phyloP scores from a whole-genome alignment of 208 protist genomes.

The Angomonas ambiguus region DNA sequence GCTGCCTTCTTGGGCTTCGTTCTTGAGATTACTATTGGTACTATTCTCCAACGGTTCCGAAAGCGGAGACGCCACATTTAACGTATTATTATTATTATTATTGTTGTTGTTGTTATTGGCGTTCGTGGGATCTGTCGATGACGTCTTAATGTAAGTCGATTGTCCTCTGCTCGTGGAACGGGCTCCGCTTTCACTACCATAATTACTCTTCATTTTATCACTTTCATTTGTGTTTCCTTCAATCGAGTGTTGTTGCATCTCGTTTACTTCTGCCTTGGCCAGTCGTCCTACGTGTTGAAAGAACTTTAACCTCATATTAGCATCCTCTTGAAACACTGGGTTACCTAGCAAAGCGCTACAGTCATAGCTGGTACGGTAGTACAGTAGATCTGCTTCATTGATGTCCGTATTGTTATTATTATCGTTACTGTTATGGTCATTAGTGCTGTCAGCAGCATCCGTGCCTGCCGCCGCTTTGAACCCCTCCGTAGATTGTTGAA shows the following conservation, averaged over 20 bases:
- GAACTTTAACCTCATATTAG: neutral
- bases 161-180: neutral
- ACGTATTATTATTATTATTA: neutral
- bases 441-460: neutral
- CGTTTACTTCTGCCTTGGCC: neutral
- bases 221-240: neutral
- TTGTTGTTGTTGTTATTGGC: neutral
- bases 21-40: neutral
- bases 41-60: neutral
- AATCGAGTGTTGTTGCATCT: neutral
- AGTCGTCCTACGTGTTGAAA: neutral
- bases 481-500: no score
- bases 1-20: neutral
- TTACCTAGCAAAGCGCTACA: neutral
- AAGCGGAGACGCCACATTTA: neutral
- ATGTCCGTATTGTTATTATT: neutral
- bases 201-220: neutral
- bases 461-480: no score
- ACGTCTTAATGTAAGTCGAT: neutral
- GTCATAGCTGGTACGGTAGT: constrained; percentile 5
- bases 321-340: neutral
- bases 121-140: no score
- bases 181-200: neutral
- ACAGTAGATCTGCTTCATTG: neutral
- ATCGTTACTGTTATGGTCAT: neutral